Evolutionary conservation across 805 yeast species (phyloP), one percentile per base, ranked within the genome.

Genomic region (Saccharomycopsis guyanensis): DNA sequence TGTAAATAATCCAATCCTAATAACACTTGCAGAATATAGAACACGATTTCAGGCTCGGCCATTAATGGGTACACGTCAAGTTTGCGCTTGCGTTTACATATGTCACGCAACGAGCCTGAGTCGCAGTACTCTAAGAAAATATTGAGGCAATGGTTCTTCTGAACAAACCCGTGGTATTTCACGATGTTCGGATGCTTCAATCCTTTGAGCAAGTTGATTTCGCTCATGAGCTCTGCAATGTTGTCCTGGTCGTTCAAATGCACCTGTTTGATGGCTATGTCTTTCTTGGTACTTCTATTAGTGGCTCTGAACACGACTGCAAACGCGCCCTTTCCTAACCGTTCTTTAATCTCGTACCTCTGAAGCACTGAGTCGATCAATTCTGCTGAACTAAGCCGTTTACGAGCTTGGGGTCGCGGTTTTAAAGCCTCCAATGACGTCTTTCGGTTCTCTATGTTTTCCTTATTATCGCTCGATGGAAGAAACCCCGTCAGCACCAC

Each of bases 171-270:
- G 40, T 84, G 72, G 61, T 93, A 93, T 47, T 94, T 78, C 15
- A 93, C 97, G 49, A 93, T 89, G 60, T 93, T 88, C 49, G 83
- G 91, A 63, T 93, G 98, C 53, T 86, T 83, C 45, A 93, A 65
- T 38, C 80, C 88, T 55, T 83, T 77, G 42, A 93, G 66, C 38
- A 93, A 62, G 36, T 71, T 67, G 78, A 91, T 86, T 63, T 88
- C 97, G 55, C 67, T 55, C 48, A 49, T 49, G 12, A 51, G 32
- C 18, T 44, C 46, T 38, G 20, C 12, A 7, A 40, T 46, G 20
- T 51, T 47, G 22, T 49, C 42, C n/a, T 39, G 46, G 7, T 43
- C 29, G 15, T 38, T 49, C 12, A 45, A 32, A 18, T 36, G 65
- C 25, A 87, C 78, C 59, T 83, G 89, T 59, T 87, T 87, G 20